Percentiles rank a stretch among this genome's conserved stretches.
Conservation (phyloP, 2,329 filamentous ascomycete species). For the Penicillium sp. region DNA sequence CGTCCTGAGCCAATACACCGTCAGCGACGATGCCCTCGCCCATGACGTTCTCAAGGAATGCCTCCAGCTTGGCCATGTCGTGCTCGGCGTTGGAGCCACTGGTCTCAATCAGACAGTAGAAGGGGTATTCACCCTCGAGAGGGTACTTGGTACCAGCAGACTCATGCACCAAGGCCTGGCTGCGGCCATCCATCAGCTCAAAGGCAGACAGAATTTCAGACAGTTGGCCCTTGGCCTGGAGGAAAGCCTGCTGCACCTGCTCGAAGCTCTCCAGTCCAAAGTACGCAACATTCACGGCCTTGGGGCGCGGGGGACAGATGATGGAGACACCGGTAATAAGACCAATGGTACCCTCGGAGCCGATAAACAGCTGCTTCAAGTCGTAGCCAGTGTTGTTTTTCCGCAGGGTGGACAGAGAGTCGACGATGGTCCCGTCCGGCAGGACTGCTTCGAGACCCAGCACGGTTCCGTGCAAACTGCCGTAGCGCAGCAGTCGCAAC, state of each 20-base stretch:
- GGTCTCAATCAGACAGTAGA: slow-evolving; percentile 96
- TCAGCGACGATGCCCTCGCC: slow-evolving; percentile 80
- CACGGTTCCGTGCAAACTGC: slow-evolving; percentile 88
- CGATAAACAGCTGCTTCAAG: slow-evolving; percentile 94
- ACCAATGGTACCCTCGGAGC: slow-evolving; percentile 89
- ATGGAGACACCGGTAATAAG: slow-evolving; percentile 90
- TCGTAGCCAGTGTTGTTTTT: slow-evolving; percentile 99
- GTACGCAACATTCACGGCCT: slow-evolving; percentile 91
- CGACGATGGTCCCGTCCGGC: slow-evolving; percentile 85
- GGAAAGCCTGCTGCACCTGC: slow-evolving; percentile 80
- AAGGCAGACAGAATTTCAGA: slow-evolving; percentile 96
- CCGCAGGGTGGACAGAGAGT: slow-evolving; percentile 81
- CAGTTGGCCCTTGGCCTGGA: slow-evolving; percentile 83
- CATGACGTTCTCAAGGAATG: slow-evolving; percentile 91
- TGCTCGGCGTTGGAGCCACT: slow-evolving; percentile 93
- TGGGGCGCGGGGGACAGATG: slow-evolving; percentile 80
- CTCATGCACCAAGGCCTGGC: slow-evolving; percentile 71
- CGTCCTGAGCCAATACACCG: slow-evolving; percentile 88
- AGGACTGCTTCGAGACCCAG: slow-evolving; percentile 91
- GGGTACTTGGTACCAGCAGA: slow-evolving; percentile 77
- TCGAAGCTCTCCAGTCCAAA: slow-evolving; percentile 90
- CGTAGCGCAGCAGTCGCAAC: slow-evolving; percentile 83
- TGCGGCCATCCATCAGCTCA: slow-evolving; percentile 89
- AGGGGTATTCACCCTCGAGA: slow-evolving; percentile 79
- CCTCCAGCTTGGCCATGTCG: slow-evolving; percentile 85